Base-by-base conservation (phyloP, 768 basidiomycete genomes). In the Termitomyces heimii region DNA sequence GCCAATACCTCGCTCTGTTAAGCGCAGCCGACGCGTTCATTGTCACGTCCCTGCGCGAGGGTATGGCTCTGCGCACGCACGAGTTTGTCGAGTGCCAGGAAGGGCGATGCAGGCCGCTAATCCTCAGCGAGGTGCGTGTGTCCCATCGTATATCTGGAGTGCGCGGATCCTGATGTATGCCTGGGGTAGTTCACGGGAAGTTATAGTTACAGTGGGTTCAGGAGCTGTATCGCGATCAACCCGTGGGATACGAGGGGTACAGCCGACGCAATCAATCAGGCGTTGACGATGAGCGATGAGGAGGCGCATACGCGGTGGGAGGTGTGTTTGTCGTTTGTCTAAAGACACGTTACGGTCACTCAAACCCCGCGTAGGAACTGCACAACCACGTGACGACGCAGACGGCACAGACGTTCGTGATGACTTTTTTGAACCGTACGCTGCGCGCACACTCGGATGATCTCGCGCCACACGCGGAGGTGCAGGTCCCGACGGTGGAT, bases 41-140 rank as follows among this genome's bases (percentile, higher is more conserved):
- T 61, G 86, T 92, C 22, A 89, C 89, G 5, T 89, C 87, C 67
- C 72, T 94, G 69, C 77, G 92, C 2, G 92, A 94, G 69, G 92
- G 92, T 0, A 94, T 94, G 92, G 91, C 91, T 10, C 71, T 93
- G 51, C 76, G 87, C 46, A 85, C 86, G 2, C 89, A 92, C 66
- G 89, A 92, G 68, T 92, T 83, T 65, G 89, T 94, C 12, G 89
- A 91, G 68, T 93, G 90, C 64, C 92, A 93, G 67, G 86, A 89
- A 64, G 83, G 73, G 16, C 71, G 78, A 52, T 77, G 81, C 59
- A 73, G 90, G 53, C 86, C 89, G 0, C 78, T 94, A 31, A 85
- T 94, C 59, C 67, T 93, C 58, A 91, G 88, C 65, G 91, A 92
- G 77, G 87, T 87, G 46, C 7, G 79, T 70, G 37, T 8, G 37